Evolutionary conservation across 176 grass and related monocot genomes (phyloP).

Genomic region (bread wheat (Triticum aestivum)): DNA sequence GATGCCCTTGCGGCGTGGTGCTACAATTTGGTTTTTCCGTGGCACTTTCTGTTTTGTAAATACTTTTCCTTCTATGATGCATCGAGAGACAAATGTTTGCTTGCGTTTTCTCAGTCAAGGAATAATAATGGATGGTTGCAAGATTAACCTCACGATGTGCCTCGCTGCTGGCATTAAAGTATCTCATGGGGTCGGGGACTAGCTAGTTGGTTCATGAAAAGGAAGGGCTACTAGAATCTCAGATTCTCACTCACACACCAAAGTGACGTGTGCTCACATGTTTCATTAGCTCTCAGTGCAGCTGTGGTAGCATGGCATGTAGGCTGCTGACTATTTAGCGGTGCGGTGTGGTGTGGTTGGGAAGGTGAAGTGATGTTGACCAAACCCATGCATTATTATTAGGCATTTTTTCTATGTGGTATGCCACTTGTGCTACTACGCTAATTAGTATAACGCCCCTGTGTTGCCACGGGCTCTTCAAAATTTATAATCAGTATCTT

Average conservation of each 20-base stretch:
- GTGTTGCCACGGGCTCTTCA: no score
- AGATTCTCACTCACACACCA: conserved; percentile 4
- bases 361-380: conserved; percentile 43
- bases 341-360: conserved; percentile 24
- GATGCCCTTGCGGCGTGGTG: no score
- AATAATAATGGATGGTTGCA: no score
- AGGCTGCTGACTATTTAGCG: not conserved
- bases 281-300: conserved; percentile 15
- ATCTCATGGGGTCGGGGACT: not conserved
- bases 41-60: no score
- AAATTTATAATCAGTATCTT: no score
- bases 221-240: conserved; percentile 13
- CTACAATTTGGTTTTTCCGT: no score
- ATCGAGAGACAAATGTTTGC: no score
- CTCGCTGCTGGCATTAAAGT: not conserved
- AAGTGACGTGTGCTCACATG: conserved; percentile 26
- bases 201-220: not conserved
- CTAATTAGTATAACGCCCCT: not conserved
- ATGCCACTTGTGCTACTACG: not conserved
- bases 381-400: not conserved
- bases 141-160: not conserved
- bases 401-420: not conserved
- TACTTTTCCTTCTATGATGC: no score
- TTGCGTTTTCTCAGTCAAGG: no score
- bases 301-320: conserved; percentile 2